Evolutionary conservation across 441 rosid genomes (phyloP).

Genomic region (Kokia cookei): DNA sequence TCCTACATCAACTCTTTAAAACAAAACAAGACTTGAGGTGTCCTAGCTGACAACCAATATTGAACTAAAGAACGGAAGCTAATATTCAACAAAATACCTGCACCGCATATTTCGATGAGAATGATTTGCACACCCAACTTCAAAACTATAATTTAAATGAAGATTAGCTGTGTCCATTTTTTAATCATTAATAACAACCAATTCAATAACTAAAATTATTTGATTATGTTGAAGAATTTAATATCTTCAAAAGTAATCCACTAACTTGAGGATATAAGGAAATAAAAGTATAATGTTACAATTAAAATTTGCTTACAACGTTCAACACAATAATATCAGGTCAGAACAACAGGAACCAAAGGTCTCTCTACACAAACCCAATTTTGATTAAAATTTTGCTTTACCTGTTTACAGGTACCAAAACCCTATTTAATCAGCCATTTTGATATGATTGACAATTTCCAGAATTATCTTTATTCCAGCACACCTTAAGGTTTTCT

Average conservation of each 20-base stretch:
- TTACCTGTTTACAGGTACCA: not conserved
- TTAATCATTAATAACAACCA: not conserved
- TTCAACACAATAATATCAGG: not conserved
- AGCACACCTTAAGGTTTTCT: not conserved
- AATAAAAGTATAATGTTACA: not conserved
- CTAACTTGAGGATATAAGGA: not conserved
- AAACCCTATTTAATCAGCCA: not conserved
- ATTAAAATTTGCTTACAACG: not conserved
- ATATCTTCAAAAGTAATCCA: not conserved
- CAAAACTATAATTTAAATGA: slow-evolving; percentile 1
- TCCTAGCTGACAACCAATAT: not conserved
- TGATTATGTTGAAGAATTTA: not conserved
- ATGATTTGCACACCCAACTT: not conserved
- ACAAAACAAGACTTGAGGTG: not conserved
- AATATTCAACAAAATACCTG: not conserved
- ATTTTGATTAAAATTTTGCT: not conserved
- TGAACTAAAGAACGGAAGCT: not conserved
- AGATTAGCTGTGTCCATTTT: not conserved
- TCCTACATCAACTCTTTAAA: not conserved
- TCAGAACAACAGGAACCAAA: not conserved
- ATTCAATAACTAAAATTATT: not conserved
- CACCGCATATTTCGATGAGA: not conserved
- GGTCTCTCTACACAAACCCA: not conserved
- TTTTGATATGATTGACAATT: not conserved
- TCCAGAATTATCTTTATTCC: not conserved